phyloP scores from a whole-genome alignment of 2,329 filamentous ascomycete genomes.

The Scedosporium aurantiacum region DNA sequence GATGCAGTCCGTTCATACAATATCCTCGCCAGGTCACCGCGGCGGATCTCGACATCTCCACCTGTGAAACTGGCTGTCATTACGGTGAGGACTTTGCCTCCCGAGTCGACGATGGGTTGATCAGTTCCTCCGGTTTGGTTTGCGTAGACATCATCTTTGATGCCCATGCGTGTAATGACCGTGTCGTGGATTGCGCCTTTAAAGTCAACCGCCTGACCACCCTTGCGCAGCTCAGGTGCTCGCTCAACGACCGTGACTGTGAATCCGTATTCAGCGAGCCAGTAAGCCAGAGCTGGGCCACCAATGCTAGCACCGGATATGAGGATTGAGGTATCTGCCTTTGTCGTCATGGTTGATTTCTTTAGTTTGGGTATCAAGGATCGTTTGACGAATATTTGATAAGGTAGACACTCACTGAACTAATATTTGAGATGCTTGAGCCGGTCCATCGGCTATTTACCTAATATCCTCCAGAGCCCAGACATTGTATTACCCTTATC shows the following conservation, averaged over 20 bases:
- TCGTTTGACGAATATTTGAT: too few species aligned
- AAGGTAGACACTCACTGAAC: too few species aligned
- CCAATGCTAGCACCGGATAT: slow-evolving; percentile 23
- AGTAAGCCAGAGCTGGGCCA: slow-evolving; percentile 20
- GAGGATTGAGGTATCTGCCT: slow-evolving; percentile 10
- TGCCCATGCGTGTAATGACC: neutral
- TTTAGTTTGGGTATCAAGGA: neutral
- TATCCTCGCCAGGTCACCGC: neutral
- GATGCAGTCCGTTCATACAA: neutral
- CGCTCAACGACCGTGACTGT: slow-evolving; percentile 28
- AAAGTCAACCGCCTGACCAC: neutral
- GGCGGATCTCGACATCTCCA: neutral
- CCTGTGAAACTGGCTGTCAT: neutral
- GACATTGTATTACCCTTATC: too few species aligned
- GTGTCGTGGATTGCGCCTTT: neutral
- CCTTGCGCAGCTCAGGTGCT: slow-evolving; percentile 13
- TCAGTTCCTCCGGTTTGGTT: neutral
- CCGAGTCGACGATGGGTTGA: neutral
- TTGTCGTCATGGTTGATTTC: neutral
- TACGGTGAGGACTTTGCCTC: neutral
- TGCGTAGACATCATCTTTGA: neutral
- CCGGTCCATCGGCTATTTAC: too few species aligned
- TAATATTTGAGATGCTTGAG: too few species aligned
- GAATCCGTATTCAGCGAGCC: slow-evolving; percentile 19
- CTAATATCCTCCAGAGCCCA: too few species aligned